A percentile compares a stretch with the other conserved stretches of the same genome.
Evolutionary conservation across 2,329 filamentous ascomycete genomes (phyloP).

Genomic region (Podosphaera leucotricha): DNA sequence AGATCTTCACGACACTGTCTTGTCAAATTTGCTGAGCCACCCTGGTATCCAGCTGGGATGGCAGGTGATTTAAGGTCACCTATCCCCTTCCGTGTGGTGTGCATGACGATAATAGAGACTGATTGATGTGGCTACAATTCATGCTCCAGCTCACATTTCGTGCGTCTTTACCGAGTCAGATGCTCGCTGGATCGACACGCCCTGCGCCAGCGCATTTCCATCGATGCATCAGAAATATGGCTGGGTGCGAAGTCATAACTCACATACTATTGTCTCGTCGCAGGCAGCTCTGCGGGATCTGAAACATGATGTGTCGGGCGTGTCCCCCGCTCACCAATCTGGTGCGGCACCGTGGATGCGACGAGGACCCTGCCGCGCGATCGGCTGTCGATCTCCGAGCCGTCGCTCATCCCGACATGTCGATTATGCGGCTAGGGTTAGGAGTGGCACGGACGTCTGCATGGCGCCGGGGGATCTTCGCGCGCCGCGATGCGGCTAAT

Average conservation of each 20-base stretch:
- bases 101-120: background rate
- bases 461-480: background rate
- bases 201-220: background rate
- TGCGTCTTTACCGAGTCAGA: background rate
- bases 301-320: background rate
- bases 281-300: background rate
- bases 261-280: background rate
- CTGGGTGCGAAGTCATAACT: background rate
- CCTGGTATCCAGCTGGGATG: no score
- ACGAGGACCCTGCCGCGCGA: background rate
- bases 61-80: no score
- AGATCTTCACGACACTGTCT: no score
- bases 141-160: background rate
- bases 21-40: no score
- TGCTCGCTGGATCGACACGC: no score
- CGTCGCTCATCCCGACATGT: background rate
- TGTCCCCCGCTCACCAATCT: no score
- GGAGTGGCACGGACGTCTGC: background rate
- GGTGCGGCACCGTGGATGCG: background rate
- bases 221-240: background rate
- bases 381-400: background rate
- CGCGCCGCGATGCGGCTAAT: background rate
- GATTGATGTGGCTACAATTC: background rate
- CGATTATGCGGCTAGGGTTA: background rate
- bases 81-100: background rate